Evolutionary conservation across 148 eudicot species (phyloP), one percentile per base, ranked within the genome.

Genomic region (Pouteria glomerata): DNA sequence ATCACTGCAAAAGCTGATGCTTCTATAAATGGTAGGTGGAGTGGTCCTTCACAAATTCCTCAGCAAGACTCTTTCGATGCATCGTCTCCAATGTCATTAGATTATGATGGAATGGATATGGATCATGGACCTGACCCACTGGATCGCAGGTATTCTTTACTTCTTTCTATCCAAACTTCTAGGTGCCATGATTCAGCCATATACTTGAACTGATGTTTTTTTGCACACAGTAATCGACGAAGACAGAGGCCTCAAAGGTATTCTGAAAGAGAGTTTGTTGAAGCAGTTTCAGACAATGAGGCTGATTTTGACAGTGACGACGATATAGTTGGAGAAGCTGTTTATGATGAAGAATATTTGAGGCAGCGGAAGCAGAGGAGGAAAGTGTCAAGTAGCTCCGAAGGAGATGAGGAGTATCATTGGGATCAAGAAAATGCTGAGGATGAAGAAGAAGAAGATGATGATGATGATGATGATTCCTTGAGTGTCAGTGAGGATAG

Each of bases 311-410:
- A 88, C 23, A 88, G 89, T 70, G 97, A 90, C 66, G 96, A 90
- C 47, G 98, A 93, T 37, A 90, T 93, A 61, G 96, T 86, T 65
- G 98, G 98, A 63, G 98, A 90, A 81, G 98, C 79, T n/a, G 96
- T 93, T 21, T 93, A 87, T 66, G 90, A 90, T 42, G 96, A 88
- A 3, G 98, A 85, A 51, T 85, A 93, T 71, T 44, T 85, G 48
- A 86, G 78, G 66, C 76, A 63, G 23, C 75, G 84, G 39, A 90
- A 87, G 73, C 82, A 62, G 60, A 85, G 70, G 79, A 85, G 77
- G 74, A 87, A 81, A 64, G 23, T 64, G 31, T 83, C 87, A 19
- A 93, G 92, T 63, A 80, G 98, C 69, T 88, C 92, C 2, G 92
- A 90, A 77, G 98, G 90, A 75, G 97, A 88, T 52, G 90, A 92